phyloP scores from a whole-genome alignment of 2,329 filamentous ascomycete genomes.

The Xylariaceae sp. region DNA sequence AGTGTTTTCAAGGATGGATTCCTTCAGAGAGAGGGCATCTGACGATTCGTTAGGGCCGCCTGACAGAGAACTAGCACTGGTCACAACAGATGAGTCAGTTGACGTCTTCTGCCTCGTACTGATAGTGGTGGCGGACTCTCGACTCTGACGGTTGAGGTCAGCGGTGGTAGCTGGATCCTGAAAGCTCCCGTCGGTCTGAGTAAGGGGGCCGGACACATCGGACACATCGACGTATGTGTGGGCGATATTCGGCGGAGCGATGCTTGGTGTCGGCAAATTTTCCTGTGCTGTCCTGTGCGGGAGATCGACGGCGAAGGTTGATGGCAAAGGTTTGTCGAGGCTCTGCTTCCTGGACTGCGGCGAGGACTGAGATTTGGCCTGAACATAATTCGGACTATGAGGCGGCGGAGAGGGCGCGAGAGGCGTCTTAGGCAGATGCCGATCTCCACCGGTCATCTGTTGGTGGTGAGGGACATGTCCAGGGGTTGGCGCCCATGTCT shows the following conservation, averaged over 20 bases:
- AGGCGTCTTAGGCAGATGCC: conserved; percentile 32
- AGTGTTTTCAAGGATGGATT: conserved; percentile 47
- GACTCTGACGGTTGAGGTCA: conserved; percentile 44
- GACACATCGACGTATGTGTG: conserved; percentile 14
- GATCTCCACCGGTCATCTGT: conserved; percentile 20
- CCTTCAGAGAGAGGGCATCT: conserved; percentile 45
- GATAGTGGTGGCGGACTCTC: conserved; percentile 49
- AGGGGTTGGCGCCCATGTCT: conserved; percentile 47
- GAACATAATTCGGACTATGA: conserved; percentile 28
- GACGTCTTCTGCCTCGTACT: conserved; percentile 49
- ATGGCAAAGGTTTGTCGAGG: conserved; percentile 16
- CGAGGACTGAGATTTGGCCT: conserved; percentile 16
- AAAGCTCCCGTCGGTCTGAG: conserved; percentile 17
- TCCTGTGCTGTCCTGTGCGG: conserved; percentile 23
- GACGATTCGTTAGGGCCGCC: conserved; percentile 44
- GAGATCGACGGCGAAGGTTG: conserved; percentile 19
- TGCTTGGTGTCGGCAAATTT: conserved; percentile 12
- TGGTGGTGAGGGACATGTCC: conserved; percentile 10
- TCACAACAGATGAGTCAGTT: conserved; percentile 50
- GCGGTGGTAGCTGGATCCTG: conserved; percentile 21
- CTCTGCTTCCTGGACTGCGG: conserved; percentile 13
- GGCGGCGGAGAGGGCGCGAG: conserved; percentile 37
- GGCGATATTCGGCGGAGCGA: conserved; percentile 13
- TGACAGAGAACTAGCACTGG: conserved; percentile 54
- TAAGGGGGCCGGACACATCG: conserved; percentile 13